Evolutionary conservation across 2,329 filamentous ascomycete species (phyloP).

Genomic region (Diaporthe sp.): DNA sequence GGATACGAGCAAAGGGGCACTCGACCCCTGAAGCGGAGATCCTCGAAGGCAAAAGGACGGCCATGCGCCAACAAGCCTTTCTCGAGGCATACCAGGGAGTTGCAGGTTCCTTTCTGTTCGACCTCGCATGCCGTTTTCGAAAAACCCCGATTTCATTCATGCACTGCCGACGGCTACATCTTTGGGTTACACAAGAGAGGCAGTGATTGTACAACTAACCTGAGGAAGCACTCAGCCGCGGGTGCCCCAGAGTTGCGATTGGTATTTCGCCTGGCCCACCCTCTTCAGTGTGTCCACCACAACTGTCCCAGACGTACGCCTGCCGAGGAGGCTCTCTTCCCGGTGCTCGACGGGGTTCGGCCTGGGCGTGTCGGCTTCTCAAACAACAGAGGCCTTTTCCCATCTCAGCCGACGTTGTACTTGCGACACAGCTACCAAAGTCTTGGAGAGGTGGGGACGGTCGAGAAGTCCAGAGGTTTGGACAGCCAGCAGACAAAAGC

Average conservation of each 20-base stretch:
- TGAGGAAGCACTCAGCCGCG: neutral
- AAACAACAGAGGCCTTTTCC: neutral
- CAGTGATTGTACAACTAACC: neutral
- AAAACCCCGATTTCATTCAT: neutral
- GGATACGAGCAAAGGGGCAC: neutral
- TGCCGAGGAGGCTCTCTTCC: neutral
- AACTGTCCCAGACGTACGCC: neutral
- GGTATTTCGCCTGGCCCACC: neutral
- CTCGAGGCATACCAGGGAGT: neutral
- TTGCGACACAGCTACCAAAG: neutral
- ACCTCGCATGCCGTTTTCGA: neutral
- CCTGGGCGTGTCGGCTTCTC: neutral
- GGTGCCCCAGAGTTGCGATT: slow-evolving; percentile 21
- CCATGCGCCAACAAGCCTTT: neutral
- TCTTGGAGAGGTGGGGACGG: neutral
- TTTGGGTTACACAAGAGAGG: neutral
- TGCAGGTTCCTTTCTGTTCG: no score
- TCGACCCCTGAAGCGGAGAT: slow-evolving; percentile 13
- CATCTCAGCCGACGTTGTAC: neutral
- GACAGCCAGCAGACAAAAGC: neutral
- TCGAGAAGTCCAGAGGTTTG: neutral
- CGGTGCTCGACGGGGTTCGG: no score
- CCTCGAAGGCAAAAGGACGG: neutral
- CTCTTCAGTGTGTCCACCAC: neutral
- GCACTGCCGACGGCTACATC: neutral